A percentile compares a stretch with the other conserved stretches of the same genome.
Evolutionary conservation across 2,329 filamentous ascomycete species (phyloP).

Genomic region (Trichoderma sp.): DNA sequence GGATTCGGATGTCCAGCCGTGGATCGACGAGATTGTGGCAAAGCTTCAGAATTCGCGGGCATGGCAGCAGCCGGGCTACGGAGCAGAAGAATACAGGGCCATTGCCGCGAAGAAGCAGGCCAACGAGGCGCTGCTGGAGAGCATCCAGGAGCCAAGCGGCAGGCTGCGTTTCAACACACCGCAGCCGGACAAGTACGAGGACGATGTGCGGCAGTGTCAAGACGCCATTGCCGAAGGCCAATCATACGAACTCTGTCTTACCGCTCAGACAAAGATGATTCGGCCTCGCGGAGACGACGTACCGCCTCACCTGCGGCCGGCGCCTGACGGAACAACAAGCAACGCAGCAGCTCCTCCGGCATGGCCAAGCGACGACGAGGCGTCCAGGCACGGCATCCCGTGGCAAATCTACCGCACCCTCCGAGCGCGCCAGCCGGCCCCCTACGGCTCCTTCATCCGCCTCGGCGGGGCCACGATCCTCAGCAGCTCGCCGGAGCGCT

Average conservation of each 20-base stretch:
- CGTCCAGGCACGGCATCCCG: slow-evolving; percentile 40
- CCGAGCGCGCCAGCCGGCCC: slow-evolving; percentile 72
- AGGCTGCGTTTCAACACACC: slow-evolving; percentile 45
- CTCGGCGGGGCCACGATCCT: slow-evolving; percentile 72
- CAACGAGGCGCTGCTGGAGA: slow-evolving; percentile 32
- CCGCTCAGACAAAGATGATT: slow-evolving; percentile 69
- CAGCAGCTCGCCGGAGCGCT: slow-evolving; percentile 86
- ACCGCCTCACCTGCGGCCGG: slow-evolving; percentile 37
- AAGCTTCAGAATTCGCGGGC: slow-evolving; percentile 40
- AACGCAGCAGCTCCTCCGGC: neutral
- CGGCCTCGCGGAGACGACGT: slow-evolving; percentile 48
- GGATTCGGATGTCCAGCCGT: slow-evolving; percentile 35
- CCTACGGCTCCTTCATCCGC: slow-evolving; percentile 80
- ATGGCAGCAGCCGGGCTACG: slow-evolving; percentile 35
- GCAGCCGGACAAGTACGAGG: slow-evolving; percentile 58
- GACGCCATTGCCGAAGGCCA: slow-evolving; percentile 73
- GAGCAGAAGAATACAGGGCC: slow-evolving; percentile 20
- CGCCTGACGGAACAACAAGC: neutral
- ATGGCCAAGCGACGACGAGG: slow-evolving; percentile 3
- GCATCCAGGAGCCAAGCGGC: slow-evolving; percentile 27
- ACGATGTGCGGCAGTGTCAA: slow-evolving; percentile 69
- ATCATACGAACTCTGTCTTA: slow-evolving; percentile 85
- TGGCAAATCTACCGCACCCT: slow-evolving; percentile 76
- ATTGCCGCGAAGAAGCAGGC: slow-evolving; percentile 10
- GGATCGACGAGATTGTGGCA: slow-evolving; percentile 39